Base-by-base conservation (phyloP, 1,284 basidiomycete species). In the Tausonia pullulans region DNA sequence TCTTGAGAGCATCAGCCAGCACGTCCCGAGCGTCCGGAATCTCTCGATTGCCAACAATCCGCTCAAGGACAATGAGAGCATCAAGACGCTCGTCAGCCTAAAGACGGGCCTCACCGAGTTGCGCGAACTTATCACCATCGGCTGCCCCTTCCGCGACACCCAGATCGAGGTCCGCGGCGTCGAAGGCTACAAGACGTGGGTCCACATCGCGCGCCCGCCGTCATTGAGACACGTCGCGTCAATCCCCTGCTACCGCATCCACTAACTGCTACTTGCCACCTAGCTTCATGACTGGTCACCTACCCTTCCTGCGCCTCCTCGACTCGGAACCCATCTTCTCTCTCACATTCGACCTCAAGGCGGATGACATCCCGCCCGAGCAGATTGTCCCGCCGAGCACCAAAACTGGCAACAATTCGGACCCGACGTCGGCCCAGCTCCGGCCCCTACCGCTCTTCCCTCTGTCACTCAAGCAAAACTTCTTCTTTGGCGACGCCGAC, bases 401-500 rank as follows among this genome's bases (percentile, higher is more conserved):
- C 16, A 60, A 49, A 16, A 66, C 57, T 7, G 61, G 43, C 16
- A 54, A 4, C 50, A 66, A 63, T 45, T 59, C 61, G 56, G 48
- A 66, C 39, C 49, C 7, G 48, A 45, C 27, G 16, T 39, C 40
- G 46, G 27, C 27, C 27, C 27, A 27, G 27, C 48, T 54, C n/a
- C 58, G 64, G 2, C 60, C 64, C 3, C 45, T 70, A 68, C n/a
- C 61, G 48, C n/a, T 27, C 13, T 66, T 66, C 57, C 65, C 65
- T 11, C 13, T 61, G 27, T 50, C 51, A 44, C 62, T 58, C 52
- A 43, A 48, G 3, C 61, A 60, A 14, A 63, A 62, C 52, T 55
- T 27, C 43, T 63, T 66, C 48, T 14, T 51, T 16, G 65, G 65
- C 10, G 65, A 66, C 74, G 66, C 72, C 70, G 51, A 77, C 27